Conservation (phyloP, 257 asterid genomes). For the Paulownia fortunei region DNA sequence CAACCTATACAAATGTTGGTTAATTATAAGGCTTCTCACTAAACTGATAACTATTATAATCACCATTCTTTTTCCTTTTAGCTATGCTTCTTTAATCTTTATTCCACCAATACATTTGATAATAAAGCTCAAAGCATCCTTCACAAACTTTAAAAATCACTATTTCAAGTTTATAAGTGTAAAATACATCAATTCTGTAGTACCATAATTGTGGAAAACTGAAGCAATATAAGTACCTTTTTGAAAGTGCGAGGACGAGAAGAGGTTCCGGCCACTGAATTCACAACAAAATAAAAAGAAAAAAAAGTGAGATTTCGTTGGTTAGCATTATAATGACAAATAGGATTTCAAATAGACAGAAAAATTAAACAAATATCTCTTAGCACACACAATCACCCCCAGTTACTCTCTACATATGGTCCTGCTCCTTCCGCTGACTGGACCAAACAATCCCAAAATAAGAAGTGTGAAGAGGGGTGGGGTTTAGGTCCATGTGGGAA, state of each 20-base stretch:
- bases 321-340: conserved; percentile 1
- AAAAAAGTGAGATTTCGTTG: conserved; percentile 12
- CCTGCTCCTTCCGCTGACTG: neutral
- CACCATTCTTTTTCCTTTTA: neutral
- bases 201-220: conserved; percentile 6
- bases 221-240: conserved; percentile 47
- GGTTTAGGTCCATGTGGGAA: neutral
- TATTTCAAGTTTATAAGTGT: neutral
- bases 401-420: neutral
- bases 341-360: neutral
- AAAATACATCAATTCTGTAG: neutral
- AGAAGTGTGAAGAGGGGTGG: neutral
- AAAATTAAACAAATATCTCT: conserved; percentile 2
- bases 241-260: conserved; percentile 89
- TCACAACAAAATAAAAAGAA: neutral
- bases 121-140: neutral
- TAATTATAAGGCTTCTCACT: neutral
- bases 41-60: neutral
- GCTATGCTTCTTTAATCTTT: conserved; percentile 13
- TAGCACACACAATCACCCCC: neutral
- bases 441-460: conserved; percentile 5
- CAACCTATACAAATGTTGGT: neutral
- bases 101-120: neutral
- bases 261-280: conserved; percentile 88
- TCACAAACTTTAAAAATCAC: conserved; percentile 7